Conservation (phyloP, 2,329 filamentous ascomycete genomes). For the Pestalotiopsis sp. region DNA sequence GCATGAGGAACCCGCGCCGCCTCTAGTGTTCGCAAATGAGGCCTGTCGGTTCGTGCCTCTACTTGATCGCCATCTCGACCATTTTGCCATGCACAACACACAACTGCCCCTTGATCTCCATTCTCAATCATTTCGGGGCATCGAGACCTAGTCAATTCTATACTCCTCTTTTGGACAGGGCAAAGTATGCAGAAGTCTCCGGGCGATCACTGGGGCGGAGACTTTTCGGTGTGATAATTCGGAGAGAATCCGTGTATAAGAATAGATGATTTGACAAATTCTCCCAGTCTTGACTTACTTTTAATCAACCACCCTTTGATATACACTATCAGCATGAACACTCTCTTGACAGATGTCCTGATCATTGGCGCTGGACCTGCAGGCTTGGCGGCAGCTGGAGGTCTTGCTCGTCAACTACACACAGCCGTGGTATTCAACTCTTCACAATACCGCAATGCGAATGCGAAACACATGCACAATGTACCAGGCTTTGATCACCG, state of each 20-base stretch:
- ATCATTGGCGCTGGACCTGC: slow-evolving; percentile 14
- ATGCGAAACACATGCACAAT: slow-evolving; percentile 14
- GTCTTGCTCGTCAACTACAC: slow-evolving; percentile 11
- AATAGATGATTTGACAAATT: not conserved
- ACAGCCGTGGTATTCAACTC: slow-evolving; percentile 12
- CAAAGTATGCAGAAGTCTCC: not conserved
- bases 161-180: not conserved
- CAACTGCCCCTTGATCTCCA: no score
- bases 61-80: no score
- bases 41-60: no score
- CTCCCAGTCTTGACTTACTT: not conserved
- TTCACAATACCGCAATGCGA: slow-evolving; percentile 5
- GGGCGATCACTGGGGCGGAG: not conserved
- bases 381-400: slow-evolving; percentile 10
- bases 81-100: no score
- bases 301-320: not conserved
- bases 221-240: not conserved
- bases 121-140: no score
- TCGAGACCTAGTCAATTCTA: no score
- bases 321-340: not conserved
- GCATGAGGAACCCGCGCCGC: no score
- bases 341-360: slow-evolving; percentile 6
- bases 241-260: not conserved
- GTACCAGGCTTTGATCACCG: slow-evolving; percentile 14
- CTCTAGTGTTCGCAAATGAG: no score